phyloP scores from a whole-genome alignment of 306 rosid genomes.

The Pyrus betulifolia region DNA sequence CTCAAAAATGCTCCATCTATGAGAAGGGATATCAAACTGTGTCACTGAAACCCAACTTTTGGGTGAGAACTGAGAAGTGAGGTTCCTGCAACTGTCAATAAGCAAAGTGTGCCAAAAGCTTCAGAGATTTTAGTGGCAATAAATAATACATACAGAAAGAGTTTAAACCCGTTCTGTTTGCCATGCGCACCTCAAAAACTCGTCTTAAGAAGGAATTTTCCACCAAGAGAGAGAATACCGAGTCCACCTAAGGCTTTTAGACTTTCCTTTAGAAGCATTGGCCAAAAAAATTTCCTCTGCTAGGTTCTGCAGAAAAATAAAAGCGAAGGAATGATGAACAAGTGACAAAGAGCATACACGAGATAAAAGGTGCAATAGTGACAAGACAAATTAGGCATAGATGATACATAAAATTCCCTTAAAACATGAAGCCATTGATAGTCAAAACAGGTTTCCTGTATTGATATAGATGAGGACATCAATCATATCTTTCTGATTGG shows the following conservation, averaged over 20 bases:
- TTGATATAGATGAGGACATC: too few species aligned
- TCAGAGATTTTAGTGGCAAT: slow-evolving; percentile 56
- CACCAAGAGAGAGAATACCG: slow-evolving; percentile 93
- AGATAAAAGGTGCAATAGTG: neutral
- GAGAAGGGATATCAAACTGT: slow-evolving; percentile 50
- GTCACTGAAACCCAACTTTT: slow-evolving; percentile 95
- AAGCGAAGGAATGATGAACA: slow-evolving; percentile 1
- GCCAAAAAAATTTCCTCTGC: slow-evolving; percentile 72
- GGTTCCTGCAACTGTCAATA: slow-evolving; percentile 89
- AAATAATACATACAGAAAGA: slow-evolving; percentile 5
- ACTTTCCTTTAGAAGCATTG: slow-evolving; percentile 90
- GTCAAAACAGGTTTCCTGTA: too few species aligned
- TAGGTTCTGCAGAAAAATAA: slow-evolving; percentile 47
- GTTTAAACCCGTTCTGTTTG: slow-evolving; percentile 4
- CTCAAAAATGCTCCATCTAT: neutral
- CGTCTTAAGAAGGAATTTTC: slow-evolving; percentile 84
- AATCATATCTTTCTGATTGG: too few species aligned
- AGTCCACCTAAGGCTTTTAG: slow-evolving; percentile 89
- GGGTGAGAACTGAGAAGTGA: slow-evolving; percentile 58
- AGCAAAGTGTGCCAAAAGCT: slow-evolving; percentile 97
- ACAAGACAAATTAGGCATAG: neutral
- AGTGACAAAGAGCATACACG: neutral
- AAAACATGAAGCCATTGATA: too few species aligned
- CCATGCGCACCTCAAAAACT: slow-evolving; percentile 72
- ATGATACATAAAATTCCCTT: neutral